A percentile compares a stretch with the other conserved stretches of the same genome.
These are phyloP conservation scores for Theobroma grandiflorum DNA, from an alignment of 441 rosid genomes.

Conservation along the genomic window DNA sequence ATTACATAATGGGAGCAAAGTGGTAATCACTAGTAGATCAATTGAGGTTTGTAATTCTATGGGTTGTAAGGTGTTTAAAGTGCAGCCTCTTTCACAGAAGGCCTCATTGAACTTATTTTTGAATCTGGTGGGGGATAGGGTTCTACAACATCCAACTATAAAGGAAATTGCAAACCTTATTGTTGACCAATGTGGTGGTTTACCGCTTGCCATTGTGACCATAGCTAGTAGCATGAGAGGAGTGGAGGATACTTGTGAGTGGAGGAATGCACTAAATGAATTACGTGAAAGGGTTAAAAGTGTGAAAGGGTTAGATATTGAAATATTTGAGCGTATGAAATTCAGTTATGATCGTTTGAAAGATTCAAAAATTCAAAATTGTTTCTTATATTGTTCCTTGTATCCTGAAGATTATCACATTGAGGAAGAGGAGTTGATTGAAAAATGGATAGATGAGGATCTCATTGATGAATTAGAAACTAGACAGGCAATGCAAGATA, in stretches of 20 bases:
- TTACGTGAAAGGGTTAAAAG: background rate
- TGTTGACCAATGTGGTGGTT: slow-evolving; percentile 18
- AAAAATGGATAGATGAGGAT: slow-evolving; percentile 15
- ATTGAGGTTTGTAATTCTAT: slow-evolving; percentile 2
- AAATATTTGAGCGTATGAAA: slow-evolving; percentile 7
- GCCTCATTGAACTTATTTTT: background rate
- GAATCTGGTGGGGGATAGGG: background rate
- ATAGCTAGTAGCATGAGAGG: slow-evolving; percentile 8
- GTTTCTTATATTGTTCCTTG: slow-evolving; percentile 2
- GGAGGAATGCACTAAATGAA: background rate
- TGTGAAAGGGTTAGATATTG: background rate
- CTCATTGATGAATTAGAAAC: background rate
- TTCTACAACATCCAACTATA: background rate
- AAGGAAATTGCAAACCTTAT: background rate
- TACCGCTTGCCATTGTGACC: slow-evolving; percentile 1
- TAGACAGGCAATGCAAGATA: slow-evolving; percentile 1
- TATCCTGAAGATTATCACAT: slow-evolving; percentile 8
- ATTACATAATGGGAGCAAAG: background rate
- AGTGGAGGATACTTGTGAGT: background rate
- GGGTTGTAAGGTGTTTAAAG: slow-evolving; percentile 22
- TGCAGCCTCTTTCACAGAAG: slow-evolving; percentile 8
- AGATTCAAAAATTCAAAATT: background rate
- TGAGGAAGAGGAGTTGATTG: background rate
- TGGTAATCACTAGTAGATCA: slow-evolving; percentile 21
- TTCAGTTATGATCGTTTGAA: slow-evolving; percentile 6